Percentiles rank a stretch among this genome's conserved stretches.
Conservation (phyloP, 257 asterid genomes). For the Solanum okadae region DNA sequence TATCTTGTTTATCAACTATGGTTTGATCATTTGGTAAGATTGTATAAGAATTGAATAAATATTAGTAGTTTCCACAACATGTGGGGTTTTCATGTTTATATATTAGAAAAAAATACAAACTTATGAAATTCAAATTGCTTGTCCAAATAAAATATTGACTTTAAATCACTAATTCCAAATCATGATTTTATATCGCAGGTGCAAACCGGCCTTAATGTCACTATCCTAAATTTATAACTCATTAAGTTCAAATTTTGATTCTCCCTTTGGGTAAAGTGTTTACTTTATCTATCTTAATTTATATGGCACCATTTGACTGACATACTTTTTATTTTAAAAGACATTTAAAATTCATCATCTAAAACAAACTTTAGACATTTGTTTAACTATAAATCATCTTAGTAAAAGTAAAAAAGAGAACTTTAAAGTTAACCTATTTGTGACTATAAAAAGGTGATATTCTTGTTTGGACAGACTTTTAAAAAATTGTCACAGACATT, state of each 20-base stretch:
- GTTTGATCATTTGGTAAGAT: not conserved
- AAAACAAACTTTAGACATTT: not conserved
- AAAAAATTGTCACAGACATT: not conserved
- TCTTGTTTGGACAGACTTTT: not conserved
- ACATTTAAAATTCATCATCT: not conserved
- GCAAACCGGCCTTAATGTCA: not conserved
- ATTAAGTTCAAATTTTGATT: not conserved
- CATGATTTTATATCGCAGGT: not conserved
- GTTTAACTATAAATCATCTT: not conserved
- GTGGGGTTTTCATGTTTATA: not conserved
- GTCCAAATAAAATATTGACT: not conserved
- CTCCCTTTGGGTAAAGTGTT: not conserved
- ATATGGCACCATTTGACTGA: not conserved
- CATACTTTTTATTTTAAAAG: not conserved
- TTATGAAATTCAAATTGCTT: not conserved
- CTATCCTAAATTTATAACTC: not conserved
- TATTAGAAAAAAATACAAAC: no score
- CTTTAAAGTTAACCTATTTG: not conserved
- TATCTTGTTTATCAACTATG: not conserved
- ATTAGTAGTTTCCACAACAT: not conserved
- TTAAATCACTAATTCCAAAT: not conserved
- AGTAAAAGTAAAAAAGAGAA: not conserved
- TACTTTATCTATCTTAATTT: not conserved
- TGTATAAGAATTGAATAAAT: not conserved
- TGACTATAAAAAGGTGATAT: not conserved